Base-by-base conservation (phyloP, 306 rosid species). In the Trichosanthes cucumerina region DNA sequence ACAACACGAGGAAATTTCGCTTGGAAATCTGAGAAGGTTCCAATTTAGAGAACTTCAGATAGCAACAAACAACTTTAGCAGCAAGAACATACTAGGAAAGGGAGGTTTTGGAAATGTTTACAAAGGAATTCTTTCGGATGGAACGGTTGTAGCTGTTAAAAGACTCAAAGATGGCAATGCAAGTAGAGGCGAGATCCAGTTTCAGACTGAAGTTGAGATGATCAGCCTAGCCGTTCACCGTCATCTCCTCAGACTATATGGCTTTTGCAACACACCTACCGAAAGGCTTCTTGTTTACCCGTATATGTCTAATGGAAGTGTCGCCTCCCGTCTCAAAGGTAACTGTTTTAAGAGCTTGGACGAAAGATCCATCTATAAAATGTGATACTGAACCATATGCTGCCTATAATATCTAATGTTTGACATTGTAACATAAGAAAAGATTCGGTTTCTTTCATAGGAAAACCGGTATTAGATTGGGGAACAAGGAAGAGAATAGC, bases 161-260 rank as follows among this genome's bases (percentile, higher is more conserved):
- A 89, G 98, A 85, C 97, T 94, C 60, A 94, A 90, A 83, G 96
- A 94, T 83, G 97, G 96, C 44, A 89, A 80, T 79, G 88, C 94
- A 41, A 83, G 73, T 68, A 91, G 97, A 49, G 97, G 98, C 43
- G 98, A 92, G 82, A 87, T 90, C 70, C 98, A 93, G 47, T 93
- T 93, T 87, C 98, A 93, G 83, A 93, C 98, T 56, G 98, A 94
- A 85, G 94, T 94, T 75, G 98, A 94, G 88, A 92, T 90, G 98
- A 94, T 94, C 81, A 92, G 98, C 85, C 83, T 94, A 58, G 98
- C 98, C 4, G 97, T 94, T 52, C 98, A 94, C 46, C 71, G 98
- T 75, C 92, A 94, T 80, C 97, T 94, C 63, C 96, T 94, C 52
- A 84, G 93, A 78, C 80, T 94, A 6, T 88, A 88, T 73, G 98